phyloP scores from a whole-genome alignment of 2,329 filamentous ascomycete species.

The Pyricularia grisea region DNA sequence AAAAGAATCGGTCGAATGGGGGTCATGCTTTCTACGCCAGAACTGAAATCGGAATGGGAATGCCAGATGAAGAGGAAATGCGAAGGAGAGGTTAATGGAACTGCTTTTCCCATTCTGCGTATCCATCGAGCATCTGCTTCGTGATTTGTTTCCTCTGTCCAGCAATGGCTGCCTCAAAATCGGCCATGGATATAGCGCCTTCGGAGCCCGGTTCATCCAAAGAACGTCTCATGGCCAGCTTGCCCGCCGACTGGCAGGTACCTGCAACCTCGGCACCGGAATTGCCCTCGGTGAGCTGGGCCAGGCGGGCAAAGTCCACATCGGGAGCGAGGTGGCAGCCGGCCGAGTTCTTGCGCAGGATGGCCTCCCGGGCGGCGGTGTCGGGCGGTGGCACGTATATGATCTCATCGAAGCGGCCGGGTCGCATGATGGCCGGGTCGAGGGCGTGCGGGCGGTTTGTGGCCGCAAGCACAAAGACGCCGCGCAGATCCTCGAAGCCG shows the following conservation, averaged over 20 bases:
- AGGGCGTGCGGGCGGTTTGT: constrained; percentile 85
- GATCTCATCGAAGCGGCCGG: constrained; percentile 75
- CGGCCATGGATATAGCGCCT: constrained; percentile 25
- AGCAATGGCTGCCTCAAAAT: constrained; percentile 14
- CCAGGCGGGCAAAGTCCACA: constrained; percentile 57
- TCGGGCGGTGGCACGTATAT: constrained; percentile 82
- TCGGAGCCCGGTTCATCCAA: background rate
- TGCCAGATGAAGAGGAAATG: background rate
- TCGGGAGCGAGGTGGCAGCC: constrained; percentile 51
- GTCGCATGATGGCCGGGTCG: constrained; percentile 76
- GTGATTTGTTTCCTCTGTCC: constrained; percentile 27
- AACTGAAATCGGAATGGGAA: background rate
- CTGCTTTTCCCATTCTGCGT: constrained; percentile 28
- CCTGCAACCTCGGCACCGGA: constrained; percentile 73
- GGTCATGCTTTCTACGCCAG: background rate
- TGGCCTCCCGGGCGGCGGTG: constrained; percentile 61
- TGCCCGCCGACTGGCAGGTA: constrained; percentile 36
- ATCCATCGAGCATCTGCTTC: constrained; percentile 22
- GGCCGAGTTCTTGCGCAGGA: constrained; percentile 59
- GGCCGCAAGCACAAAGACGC: constrained; percentile 80
- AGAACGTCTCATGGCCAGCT: constrained; percentile 26
- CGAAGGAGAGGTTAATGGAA: constrained; percentile 13
- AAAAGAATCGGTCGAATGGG: background rate
- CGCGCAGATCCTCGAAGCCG: constrained; percentile 75
- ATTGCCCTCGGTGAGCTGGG: constrained; percentile 60